Percentiles rank a stretch among this genome's conserved stretches.
Conservation (phyloP, 1,284 basidiomycete genomes). For the Pterulicium gracile region DNA sequence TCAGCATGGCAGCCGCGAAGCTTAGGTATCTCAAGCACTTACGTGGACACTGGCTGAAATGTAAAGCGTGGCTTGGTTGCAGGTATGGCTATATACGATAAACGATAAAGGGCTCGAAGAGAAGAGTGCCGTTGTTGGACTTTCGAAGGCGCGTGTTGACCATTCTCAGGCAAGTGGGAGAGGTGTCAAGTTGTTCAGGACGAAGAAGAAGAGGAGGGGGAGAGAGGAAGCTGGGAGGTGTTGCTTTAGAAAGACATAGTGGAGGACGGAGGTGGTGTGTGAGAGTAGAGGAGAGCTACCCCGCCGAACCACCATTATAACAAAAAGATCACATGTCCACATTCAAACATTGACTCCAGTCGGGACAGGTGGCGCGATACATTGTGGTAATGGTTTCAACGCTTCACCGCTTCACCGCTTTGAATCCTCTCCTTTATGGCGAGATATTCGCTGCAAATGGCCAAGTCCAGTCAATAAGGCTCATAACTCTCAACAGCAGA, state of each 20-base stretch:
- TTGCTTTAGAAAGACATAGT: slow-evolving; percentile 1
- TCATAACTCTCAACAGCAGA: too few species aligned
- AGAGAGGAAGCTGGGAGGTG: slow-evolving; percentile 5
- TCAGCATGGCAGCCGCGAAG: background rate
- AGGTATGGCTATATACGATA: slow-evolving; percentile 55
- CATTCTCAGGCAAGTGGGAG: slow-evolving; percentile 48
- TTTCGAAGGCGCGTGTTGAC: slow-evolving; percentile 69
- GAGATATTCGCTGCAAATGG: too few species aligned
- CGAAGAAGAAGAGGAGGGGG: slow-evolving; percentile 16
- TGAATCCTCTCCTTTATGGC: too few species aligned
- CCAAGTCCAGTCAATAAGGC: too few species aligned
- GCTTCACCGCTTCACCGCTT: too few species aligned
- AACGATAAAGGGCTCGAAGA: slow-evolving; percentile 77
- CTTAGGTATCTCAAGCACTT: slow-evolving; percentile 1
- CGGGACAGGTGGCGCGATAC: too few species aligned
- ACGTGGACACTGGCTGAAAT: slow-evolving; percentile 17
- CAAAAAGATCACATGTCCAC: too few species aligned
- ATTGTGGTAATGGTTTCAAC: too few species aligned
- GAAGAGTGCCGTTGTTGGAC: slow-evolving; percentile 73
- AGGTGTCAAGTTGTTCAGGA: slow-evolving; percentile 21
- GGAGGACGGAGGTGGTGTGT: too few species aligned
- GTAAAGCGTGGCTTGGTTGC: slow-evolving; percentile 9
- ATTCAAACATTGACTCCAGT: too few species aligned
- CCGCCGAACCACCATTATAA: too few species aligned
- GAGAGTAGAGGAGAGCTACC: too few species aligned